phyloP scores from a whole-genome alignment of 2,329 filamentous ascomycete genomes.

The Ophiostoma angusticollis region DNA sequence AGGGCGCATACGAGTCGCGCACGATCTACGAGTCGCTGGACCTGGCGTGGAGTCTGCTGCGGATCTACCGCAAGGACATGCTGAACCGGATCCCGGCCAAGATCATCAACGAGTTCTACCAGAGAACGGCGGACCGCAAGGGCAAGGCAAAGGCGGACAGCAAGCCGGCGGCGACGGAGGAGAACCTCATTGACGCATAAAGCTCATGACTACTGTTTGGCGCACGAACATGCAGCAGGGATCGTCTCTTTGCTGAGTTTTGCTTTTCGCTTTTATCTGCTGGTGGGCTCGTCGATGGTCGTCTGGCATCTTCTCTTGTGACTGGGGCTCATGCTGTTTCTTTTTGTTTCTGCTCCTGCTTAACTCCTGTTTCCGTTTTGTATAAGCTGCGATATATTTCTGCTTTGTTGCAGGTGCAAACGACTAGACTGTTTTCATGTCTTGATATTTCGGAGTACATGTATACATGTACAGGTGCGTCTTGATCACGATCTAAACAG shows the following conservation, averaged over 20 bases:
- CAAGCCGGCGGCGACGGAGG: conserved; percentile 22
- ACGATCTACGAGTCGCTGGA: conserved; percentile 90
- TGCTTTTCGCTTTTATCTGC: background rate
- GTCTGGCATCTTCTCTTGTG: too few relatives aligned
- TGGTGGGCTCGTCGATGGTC: too few relatives aligned
- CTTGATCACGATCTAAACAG: too few relatives aligned
- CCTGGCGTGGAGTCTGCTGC: conserved; percentile 87
- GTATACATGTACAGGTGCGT: too few relatives aligned
- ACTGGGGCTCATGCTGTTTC: too few relatives aligned
- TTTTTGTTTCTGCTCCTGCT: too few relatives aligned
- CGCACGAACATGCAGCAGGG: too few relatives aligned
- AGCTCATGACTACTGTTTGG: background rate
- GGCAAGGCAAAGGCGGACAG: conserved; percentile 43
- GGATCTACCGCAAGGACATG: conserved; percentile 95
- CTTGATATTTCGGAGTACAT: too few relatives aligned
- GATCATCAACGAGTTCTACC: conserved; percentile 72
- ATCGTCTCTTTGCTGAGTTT: background rate
- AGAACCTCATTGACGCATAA: conserved; percentile 26
- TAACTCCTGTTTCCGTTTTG: too few relatives aligned
- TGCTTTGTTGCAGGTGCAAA: background rate
- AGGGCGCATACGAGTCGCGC: conserved; percentile 84
- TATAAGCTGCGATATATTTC: conserved; percentile 6
- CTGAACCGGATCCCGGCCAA: conserved; percentile 89
- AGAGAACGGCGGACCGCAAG: conserved; percentile 51
- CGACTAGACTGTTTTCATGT: too few relatives aligned